Evolutionary conservation across 768 basidiomycete genomes (phyloP), one percentile per base, ranked within the genome.

Genomic region (Russula virescens): DNA sequence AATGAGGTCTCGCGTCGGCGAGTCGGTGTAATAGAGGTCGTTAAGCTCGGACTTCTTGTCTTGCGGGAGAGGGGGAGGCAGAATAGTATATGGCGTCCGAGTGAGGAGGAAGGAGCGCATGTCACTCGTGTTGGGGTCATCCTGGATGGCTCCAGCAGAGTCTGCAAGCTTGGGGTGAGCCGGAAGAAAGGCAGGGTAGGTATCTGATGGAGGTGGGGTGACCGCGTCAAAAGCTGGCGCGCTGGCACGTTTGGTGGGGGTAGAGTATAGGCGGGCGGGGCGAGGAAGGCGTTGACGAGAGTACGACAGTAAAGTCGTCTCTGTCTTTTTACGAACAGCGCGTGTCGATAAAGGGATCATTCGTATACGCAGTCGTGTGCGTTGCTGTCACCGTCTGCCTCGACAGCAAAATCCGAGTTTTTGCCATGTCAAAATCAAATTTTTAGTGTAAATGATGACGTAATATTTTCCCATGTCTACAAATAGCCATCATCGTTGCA

Each of bases 191-290:
- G 68, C 5, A 78, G 76, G 69, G 74, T 80, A 16, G 16, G 79
- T 76, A 1, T 71, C 69, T 38, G 66, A 71, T 43, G 76, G 73
- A 38, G 78, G 62, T 45, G 75, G 69, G 8, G 71, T 75, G 14
- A 78, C 72, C 0, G 81, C 81, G 14, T 79, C 68, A 18, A 61
- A 38, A 18, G 82, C 84, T 21, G 84, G 82, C 1, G 86, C 83
- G 69, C 78, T 78, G 53, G 71, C 73, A 62, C 69, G 77, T 75
- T 81, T 83, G 56, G 87, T 79, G 16, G 86, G 84, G 0, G 87
- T 79, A 19, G 88, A 87, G 72, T 86, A 88, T 49, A 86, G 79
- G 66, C 87, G 83, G 46, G 85, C 83, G 55, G 87, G 85, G 53
- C 87, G 81, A 25, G 85, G 85, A 60, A 89, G 83, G 67, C 77